Evolutionary conservation across 106 monocot genomes (phyloP), one percentile per base, ranked within the genome.

Genomic region (Dendrobium chrysotoxum): DNA sequence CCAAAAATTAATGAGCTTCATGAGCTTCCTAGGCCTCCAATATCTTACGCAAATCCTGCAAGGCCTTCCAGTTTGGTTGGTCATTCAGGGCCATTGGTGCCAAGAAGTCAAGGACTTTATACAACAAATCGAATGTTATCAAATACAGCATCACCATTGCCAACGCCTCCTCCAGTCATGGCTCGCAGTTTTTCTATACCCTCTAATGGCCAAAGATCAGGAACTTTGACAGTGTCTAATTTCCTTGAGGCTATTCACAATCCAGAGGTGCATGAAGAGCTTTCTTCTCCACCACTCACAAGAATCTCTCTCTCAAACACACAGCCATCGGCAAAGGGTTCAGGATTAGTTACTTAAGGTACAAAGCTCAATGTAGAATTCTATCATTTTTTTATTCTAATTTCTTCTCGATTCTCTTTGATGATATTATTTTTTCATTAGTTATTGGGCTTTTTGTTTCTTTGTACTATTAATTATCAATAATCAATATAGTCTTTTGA

Each of bases 1-100:
- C 88, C 88, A 10, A 81, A 79, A 81, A 87, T 92, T 57, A 87
- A 79, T 53, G 92, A 88, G 54, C 89, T 89, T 80, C 92, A 92
- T 75, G 92, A 89, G 77, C 92, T 92, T 80, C 92, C 92, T 40
- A 83, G 89, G 44, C 91, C 91, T 28, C 91, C 91, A 12, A 58
- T 70, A 40, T 57, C 28, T 80, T 65, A 73, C 20, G 68, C 38
- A 28, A 81, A 65, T 44, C 58, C 74, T 2, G 41, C 72, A 39
- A 78, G 82, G 42, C 86, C 82, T 35, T 66, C 72, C 23, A 82
- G 70, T 85, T 80, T 89, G 50, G 67, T 83, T 79, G 87, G 85
- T 45, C 85, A 88, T 85, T 88, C 91, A 35, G 91, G 81, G 46
- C 91, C 91, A 53, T 83, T 91, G 72, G 35, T 79, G 16, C 81